Conservation (phyloP, 1,284 basidiomycete genomes). For the Boletus sp. region DNA sequence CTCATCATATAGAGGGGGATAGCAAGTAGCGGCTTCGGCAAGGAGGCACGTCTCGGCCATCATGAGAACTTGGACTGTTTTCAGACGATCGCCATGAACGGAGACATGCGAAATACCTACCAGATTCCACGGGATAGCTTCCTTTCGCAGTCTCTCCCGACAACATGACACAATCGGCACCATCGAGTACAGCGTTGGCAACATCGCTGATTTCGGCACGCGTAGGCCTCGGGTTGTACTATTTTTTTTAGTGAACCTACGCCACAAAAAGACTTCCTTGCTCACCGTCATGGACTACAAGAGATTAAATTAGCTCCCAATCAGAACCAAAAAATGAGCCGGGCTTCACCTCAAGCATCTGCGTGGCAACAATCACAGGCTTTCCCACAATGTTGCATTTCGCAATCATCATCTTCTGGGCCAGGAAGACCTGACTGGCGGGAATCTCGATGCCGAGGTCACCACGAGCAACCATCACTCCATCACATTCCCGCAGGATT, state of each 20-base stretch:
- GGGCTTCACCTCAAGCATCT: conserved; percentile 90
- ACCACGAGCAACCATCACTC: conserved; percentile 98
- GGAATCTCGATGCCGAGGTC: conserved; percentile 98
- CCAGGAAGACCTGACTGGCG: conserved; percentile 94
- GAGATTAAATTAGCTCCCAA: conserved; percentile 13
- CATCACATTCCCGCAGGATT: conserved; percentile 88
- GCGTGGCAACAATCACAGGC: conserved; percentile 97
- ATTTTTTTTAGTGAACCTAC: conserved; percentile 16
- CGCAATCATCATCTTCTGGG: conserved; percentile 99
- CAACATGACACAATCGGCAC: conserved; percentile 97
- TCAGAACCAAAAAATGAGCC: background rate
- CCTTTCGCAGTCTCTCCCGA: conserved; percentile 98
- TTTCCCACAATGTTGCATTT: conserved; percentile 97
- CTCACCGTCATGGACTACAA: conserved; percentile 87
- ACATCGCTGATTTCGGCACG: conserved; percentile 97
- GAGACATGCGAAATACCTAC: conserved; percentile 41
- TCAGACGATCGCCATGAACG: conserved; percentile 15
- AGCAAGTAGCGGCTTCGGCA: conserved; percentile 91
- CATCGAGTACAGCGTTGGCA: conserved; percentile 95
- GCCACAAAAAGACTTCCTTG: conserved; percentile 5
- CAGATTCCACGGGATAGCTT: conserved; percentile 88
- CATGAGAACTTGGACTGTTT: conserved; percentile 70
- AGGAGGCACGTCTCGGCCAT: conserved; percentile 98
- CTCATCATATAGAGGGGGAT: conserved; percentile 89
- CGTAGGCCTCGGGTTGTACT: conserved; percentile 96